Conservation (phyloP, 108 stramenopile species). For the Nannochloropsis salina region DNA sequence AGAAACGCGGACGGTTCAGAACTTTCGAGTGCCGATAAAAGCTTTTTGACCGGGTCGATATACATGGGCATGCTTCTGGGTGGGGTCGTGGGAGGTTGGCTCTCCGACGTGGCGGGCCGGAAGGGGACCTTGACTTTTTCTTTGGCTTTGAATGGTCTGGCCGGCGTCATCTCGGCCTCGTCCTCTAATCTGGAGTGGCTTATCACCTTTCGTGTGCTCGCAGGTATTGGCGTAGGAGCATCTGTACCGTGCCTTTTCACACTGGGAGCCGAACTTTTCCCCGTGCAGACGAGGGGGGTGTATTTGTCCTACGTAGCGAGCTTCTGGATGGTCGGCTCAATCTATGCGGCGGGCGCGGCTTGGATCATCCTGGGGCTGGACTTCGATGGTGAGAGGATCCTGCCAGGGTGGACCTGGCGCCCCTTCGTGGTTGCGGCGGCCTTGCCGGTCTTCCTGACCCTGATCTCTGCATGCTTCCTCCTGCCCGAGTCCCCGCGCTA, state of each 20-base stretch:
- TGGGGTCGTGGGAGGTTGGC: conserved; percentile 44
- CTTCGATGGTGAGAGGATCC: conserved; percentile 33
- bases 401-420: conserved; percentile 44
- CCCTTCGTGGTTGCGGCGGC: conserved; percentile 45
- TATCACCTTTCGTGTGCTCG: conserved; percentile 43
- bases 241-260: conserved; percentile 56
- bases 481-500: conserved; percentile 57
- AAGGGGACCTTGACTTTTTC: conserved; percentile 38
- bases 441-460: conserved; percentile 41
- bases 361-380: conserved; percentile 55
- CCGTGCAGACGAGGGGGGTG: conserved; percentile 36
- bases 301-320: conserved; percentile 49
- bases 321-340: conserved; percentile 59
- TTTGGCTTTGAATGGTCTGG: conserved; percentile 46
- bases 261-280: conserved; percentile 56
- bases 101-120: conserved; percentile 49
- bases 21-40: conserved; percentile 45
- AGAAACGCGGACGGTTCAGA: conserved; percentile 35
- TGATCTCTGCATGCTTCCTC: conserved; percentile 23
- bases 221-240: conserved; percentile 57
- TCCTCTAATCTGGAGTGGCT: conserved; percentile 47
- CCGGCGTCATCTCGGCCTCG: conserved; percentile 43
- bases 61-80: conserved; percentile 59
- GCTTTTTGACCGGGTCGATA: conserved; percentile 54
- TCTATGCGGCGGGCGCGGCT: conserved; percentile 51